Evolutionary conservation across 75 land plant species (phyloP), one percentile per base, ranked within the genome.

Genomic region (Pseudotsuga menziesii): DNA sequence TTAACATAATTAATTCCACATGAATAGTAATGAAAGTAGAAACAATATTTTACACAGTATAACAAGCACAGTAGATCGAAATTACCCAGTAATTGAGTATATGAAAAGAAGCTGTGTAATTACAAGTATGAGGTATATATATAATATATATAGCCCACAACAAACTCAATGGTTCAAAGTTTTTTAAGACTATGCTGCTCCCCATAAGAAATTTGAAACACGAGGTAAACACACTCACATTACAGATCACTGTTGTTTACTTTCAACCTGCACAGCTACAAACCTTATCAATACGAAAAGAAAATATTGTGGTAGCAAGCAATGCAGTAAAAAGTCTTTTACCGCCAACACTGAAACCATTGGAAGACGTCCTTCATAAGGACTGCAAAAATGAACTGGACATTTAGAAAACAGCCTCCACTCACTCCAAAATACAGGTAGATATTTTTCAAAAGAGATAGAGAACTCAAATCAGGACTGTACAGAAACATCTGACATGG

Each of bases 391-490:
- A 48, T 48, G 54, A 39, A 39, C 41, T 62, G 44, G 44, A 69
- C 39, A 69, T 69, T 41, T 20, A 41, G n/a, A 13, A 22, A n/a
- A 39, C n/a, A 69, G 54, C 20, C 13, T 69, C 22, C 72, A 69
- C 16, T 44, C 72, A 20, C 72, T 41, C 32, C 72, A 41, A 20
- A 16, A 69, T 69, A 69, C 48, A 69, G 22, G 16, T 69, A 69
- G 48, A 69, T 35, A 36, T n/a, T 69, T 69, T 9, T 69, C 25
- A n/a, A 41, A 54, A 69, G 54, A 15, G n/a, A 69, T 41, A 36
- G 44, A 69, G 52, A 69, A 69, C 72, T 69, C n/a, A 23, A 69
- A 69, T 69, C 72, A 69, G 11, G 72, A 69, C n/a, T 69, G 72
- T 69, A 69, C 72, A 41, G 52, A 69, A 69, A 69, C 72, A 41